Percentiles rank a stretch among this genome's conserved stretches.
These are phyloP conservation scores for Mallotus nudiflorus DNA, from an alignment of 345 rosid species.

Conservation along the genomic window DNA sequence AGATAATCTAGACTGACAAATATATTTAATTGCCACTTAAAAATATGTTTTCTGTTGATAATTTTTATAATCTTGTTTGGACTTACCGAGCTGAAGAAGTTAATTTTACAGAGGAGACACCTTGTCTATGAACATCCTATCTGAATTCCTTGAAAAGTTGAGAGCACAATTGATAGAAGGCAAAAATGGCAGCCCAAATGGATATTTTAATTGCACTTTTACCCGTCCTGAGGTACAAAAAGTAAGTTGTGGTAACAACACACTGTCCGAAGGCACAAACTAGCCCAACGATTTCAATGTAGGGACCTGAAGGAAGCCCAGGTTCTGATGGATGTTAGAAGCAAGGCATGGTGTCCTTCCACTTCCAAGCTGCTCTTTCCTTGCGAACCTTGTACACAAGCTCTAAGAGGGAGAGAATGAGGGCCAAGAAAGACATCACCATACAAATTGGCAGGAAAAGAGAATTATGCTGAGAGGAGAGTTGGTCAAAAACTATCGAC, in stretches of 20 bases:
- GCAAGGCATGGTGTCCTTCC: not conserved
- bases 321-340: slow-evolving; percentile 1
- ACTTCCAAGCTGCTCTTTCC: not conserved
- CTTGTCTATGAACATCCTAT: too few relatives aligned
- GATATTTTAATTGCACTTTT: not conserved
- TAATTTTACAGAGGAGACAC: too few relatives aligned
- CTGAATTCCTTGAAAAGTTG: not conserved
- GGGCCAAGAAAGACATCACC: not conserved
- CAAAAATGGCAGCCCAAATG: too few relatives aligned
- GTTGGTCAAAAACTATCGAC: not conserved
- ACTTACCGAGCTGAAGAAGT: too few relatives aligned
- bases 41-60: too few relatives aligned
- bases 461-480: too few relatives aligned
- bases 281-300: not conserved
- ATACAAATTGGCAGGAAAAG: not conserved
- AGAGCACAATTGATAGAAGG: not conserved
- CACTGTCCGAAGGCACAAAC: not conserved
- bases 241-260: not conserved
- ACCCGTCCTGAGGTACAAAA: not conserved
- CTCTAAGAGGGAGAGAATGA: slow-evolving; percentile 3
- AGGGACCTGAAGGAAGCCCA: not conserved
- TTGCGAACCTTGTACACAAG: not conserved
- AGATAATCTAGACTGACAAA: too few relatives aligned
- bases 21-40: too few relatives aligned
- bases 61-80: too few relatives aligned